Conservation (phyloP, 2,329 filamentous ascomycete species). For the Alternaria gansuensis region DNA sequence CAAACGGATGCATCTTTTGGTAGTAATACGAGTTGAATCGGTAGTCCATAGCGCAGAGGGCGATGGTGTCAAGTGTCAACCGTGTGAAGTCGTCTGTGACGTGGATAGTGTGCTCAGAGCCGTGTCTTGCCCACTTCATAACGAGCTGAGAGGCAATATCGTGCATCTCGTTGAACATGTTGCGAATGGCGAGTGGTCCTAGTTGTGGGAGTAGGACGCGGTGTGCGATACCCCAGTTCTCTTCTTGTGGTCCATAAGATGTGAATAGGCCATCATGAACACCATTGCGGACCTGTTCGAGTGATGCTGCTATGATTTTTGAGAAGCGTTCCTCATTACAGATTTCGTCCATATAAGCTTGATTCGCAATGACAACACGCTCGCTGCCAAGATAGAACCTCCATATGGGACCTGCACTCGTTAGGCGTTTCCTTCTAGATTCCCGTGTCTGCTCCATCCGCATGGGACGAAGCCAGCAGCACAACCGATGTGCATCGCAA, state of each 20-base stretch:
- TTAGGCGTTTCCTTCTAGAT: constrained; percentile 12
- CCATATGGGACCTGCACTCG: constrained; percentile 44
- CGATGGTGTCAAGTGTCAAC: constrained; percentile 52
- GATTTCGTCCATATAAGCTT: constrained; percentile 53
- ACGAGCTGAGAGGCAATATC: constrained; percentile 72
- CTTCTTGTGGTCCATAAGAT: constrained; percentile 50
- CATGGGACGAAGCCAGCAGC: background rate
- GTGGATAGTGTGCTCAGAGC: constrained; percentile 43
- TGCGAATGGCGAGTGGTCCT: constrained; percentile 71
- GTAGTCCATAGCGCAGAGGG: constrained; percentile 53
- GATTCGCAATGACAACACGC: constrained; percentile 44
- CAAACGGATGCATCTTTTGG: constrained; percentile 50
- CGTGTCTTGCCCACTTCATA: constrained; percentile 72
- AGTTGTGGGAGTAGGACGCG: constrained; percentile 73
- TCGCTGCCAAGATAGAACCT: constrained; percentile 43
- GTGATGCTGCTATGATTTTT: constrained; percentile 42
- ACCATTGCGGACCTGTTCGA: constrained; percentile 50
- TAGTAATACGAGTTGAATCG: constrained; percentile 55
- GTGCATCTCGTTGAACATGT: constrained; percentile 68
- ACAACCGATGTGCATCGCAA: background rate
- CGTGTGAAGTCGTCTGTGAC: constrained; percentile 53
- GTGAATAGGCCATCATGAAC: constrained; percentile 56
- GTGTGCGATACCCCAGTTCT: constrained; percentile 66
- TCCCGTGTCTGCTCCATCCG: background rate
- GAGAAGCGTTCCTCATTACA: constrained; percentile 52